phyloP scores from a whole-genome alignment of 306 rosid species.

The Quercus alba region DNA sequence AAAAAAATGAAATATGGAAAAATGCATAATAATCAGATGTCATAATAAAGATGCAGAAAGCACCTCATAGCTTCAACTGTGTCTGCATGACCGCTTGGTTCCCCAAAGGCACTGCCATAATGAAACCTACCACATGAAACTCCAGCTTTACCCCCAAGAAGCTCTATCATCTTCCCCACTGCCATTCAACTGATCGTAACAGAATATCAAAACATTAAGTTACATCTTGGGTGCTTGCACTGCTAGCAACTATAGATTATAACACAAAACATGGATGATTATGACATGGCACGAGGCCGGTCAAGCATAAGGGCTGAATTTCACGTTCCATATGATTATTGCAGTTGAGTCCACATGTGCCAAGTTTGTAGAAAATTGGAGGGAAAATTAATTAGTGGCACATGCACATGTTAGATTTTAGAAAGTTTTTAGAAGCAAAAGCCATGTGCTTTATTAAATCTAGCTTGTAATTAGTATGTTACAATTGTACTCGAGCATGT shows the following conservation, averaged over 20 bases:
- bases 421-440: no score
- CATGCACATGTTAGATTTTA: no score
- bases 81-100: constrained; percentile 98
- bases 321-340: no score
- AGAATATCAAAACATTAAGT: constrained; percentile 22
- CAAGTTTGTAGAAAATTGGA: no score
- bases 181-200: constrained; percentile 79
- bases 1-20: constrained; percentile 6
- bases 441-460: no score
- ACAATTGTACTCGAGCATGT: no score
- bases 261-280: background rate
- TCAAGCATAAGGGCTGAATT: no score
- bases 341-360: no score
- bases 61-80: constrained; percentile 90
- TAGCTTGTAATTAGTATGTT: no score
- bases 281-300: no score
- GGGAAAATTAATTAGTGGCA: no score
- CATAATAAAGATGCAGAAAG: constrained; percentile 12
- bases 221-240: background rate
- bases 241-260: background rate
- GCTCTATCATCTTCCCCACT: constrained; percentile 98
- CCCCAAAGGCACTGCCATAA: constrained; percentile 97
- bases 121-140: constrained; percentile 95
- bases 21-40: constrained; percentile 1
- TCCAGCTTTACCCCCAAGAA: constrained; percentile 96